Base-by-base conservation (phyloP, 140 eudicot species). In the Stevia rebaudiana region DNA sequence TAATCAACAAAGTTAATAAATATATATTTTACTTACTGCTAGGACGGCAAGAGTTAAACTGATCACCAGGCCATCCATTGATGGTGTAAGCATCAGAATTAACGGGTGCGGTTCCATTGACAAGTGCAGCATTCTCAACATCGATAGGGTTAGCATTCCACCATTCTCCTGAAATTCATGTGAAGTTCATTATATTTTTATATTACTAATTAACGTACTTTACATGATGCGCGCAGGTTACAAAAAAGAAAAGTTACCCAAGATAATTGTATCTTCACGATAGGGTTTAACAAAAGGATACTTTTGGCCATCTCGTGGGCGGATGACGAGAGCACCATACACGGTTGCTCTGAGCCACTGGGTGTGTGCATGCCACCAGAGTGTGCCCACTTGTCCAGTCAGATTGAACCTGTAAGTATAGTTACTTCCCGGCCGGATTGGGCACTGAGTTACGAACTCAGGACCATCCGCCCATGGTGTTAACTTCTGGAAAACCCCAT, bases 391-490 rank as follows among this genome's bases (percentile, higher is more conserved):
- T 63, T 86, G 95, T 18, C 77, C 83, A 0, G 77, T 80, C 8
- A 86, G 68, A 59, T 64, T 83, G 60, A 86, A 86, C 44, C 66
- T 69, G 69, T 86, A 86, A 6, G 89, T 83, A 58, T 80, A 86
- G 76, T 70, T 80, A 47, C 75, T 37, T 15, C 90, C 83, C 5
- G 95, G 89, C 46, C 72, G 69, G 43, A 86, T 80, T 33, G 95
- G 83, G 74, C 95, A 86, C 12, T 86, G 95, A 8, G 95, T 86
- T 0, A 60, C 63, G 12, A 42, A 70, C 10, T 78, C 90, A 8
- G 95, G 95, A 42, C 95, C 95, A 72, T 86, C 95, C 0, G 84
- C 75, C 95, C 95, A 83, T 2, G 30, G 87, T 67, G 70, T 86
- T 5, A 63, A 15, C 49, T 9, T 28, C 58, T 86, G 95, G 69